Percentiles rank a stretch among this genome's conserved stretches.
phyloP scores from a whole-genome alignment of 345 rosid genomes.

The Orychophragmus violaceus region DNA sequence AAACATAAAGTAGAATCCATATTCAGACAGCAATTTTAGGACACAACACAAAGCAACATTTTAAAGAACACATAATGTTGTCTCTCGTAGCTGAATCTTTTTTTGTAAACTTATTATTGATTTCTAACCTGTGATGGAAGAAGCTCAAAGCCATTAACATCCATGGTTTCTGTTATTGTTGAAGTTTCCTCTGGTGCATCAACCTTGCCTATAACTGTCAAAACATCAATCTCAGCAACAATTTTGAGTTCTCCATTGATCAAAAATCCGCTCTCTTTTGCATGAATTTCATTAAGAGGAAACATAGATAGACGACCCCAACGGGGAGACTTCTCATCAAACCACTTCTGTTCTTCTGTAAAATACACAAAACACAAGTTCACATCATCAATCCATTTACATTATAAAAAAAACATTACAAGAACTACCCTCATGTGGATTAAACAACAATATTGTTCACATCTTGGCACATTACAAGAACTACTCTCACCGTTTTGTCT shows the following conservation, averaged over 20 bases:
- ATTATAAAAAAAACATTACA: neutral
- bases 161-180: neutral
- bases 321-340: neutral
- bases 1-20: neutral
- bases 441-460: neutral
- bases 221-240: constrained; percentile 51
- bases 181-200: neutral
- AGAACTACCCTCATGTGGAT: neutral
- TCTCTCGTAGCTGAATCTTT: neutral
- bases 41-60: neutral
- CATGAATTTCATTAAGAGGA: neutral
- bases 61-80: neutral
- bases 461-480: neutral
- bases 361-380: neutral
- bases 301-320: neutral
- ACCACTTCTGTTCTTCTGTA: neutral
- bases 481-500: constrained; percentile 4
- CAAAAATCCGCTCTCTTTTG: constrained; percentile 23
- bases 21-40: neutral
- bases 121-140: constrained; percentile 14
- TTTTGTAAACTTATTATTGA: no score
- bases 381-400: neutral
- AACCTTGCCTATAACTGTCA: neutral
- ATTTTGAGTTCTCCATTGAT: constrained; percentile 48
- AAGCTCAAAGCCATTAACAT: neutral